A percentile compares a stretch with the other conserved stretches of the same genome.
Evolutionary conservation across 2,329 filamentous ascomycete species (phyloP).

Genomic region (Myrmaecium sp.): DNA sequence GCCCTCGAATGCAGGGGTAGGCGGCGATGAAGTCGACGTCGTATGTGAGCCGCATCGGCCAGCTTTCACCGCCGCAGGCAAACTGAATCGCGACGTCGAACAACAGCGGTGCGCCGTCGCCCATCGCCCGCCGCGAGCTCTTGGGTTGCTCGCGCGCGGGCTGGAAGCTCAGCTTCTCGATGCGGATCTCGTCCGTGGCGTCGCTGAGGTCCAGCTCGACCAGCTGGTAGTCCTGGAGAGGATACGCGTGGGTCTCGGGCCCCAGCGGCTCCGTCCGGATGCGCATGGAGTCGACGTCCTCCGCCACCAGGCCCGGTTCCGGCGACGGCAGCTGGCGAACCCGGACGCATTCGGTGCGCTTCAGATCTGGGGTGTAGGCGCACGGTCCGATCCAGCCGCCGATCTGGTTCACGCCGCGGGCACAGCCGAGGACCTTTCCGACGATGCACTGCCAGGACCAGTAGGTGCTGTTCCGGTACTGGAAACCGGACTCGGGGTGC

Average conservation of each 20-base stretch:
- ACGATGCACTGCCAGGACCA: slow-evolving; percentile 58
- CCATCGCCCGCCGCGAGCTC: slow-evolving; percentile 8
- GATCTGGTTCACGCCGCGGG: slow-evolving; percentile 51
- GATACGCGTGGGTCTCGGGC: slow-evolving; percentile 42
- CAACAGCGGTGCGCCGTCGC: slow-evolving; percentile 15
- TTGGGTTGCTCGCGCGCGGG: slow-evolving; percentile 22
- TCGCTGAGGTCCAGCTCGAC: slow-evolving; percentile 40
- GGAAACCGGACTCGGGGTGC: slow-evolving; percentile 54
- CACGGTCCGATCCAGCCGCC: slow-evolving; percentile 63
- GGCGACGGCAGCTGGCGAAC: slow-evolving; percentile 44
- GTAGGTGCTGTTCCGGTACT: slow-evolving; percentile 63
- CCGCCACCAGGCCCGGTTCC: slow-evolving; percentile 34
- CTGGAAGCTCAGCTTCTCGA: slow-evolving; percentile 49
- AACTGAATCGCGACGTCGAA: slow-evolving; percentile 24
- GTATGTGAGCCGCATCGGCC: slow-evolving; percentile 21
- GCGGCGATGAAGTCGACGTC: slow-evolving; percentile 25
- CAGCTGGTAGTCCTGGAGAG: slow-evolving; percentile 50
- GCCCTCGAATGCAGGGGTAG: slow-evolving; percentile 24
- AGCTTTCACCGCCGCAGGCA: slow-evolving; percentile 22
- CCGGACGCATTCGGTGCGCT: slow-evolving; percentile 51
- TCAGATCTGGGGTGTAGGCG: slow-evolving; percentile 48
- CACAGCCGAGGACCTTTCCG: slow-evolving; percentile 51
- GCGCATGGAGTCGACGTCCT: slow-evolving; percentile 48
- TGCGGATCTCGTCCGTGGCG: slow-evolving; percentile 46
- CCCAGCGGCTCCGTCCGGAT: slow-evolving; percentile 54